phyloP scores from a whole-genome alignment of 108 stramenopile species.

The Nitzschia palea region DNA sequence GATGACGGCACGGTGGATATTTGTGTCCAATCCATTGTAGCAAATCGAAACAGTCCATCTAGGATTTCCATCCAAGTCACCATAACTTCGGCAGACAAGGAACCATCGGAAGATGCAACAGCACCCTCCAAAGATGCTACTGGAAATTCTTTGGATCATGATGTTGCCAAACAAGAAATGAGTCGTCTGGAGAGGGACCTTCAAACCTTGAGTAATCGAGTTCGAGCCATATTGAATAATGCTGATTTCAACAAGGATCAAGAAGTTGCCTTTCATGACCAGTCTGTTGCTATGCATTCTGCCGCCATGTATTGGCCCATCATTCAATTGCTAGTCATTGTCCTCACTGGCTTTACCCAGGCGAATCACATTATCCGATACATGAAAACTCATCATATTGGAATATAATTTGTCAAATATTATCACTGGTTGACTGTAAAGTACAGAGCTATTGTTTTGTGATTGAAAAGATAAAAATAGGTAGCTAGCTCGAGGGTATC shows the following conservation, averaged over 20 bases:
- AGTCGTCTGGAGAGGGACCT: constrained; percentile 35
- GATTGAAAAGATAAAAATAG: too few species aligned
- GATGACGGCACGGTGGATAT: constrained; percentile 31
- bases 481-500: too few species aligned
- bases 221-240: constrained; percentile 30
- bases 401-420: too few species aligned
- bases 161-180: constrained; percentile 24
- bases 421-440: too few species aligned
- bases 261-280: constrained; percentile 53
- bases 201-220: constrained; percentile 27
- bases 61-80: constrained; percentile 14
- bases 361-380: constrained; percentile 69
- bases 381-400: constrained; percentile 64
- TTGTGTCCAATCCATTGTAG: constrained; percentile 34
- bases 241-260: constrained; percentile 47
- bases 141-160: constrained; percentile 6
- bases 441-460: too few species aligned
- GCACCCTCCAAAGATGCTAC: background rate
- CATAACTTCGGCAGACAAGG: background rate
- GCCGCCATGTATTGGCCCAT: constrained; percentile 77
- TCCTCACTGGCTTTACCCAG: constrained; percentile 70
- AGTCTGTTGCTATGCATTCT: constrained; percentile 66
- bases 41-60: constrained; percentile 21
- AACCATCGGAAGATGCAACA: background rate
- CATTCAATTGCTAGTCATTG: constrained; percentile 58